Evolutionary conservation across 139 green algal species (phyloP).

Genomic region (Gonium pectorale): DNA sequence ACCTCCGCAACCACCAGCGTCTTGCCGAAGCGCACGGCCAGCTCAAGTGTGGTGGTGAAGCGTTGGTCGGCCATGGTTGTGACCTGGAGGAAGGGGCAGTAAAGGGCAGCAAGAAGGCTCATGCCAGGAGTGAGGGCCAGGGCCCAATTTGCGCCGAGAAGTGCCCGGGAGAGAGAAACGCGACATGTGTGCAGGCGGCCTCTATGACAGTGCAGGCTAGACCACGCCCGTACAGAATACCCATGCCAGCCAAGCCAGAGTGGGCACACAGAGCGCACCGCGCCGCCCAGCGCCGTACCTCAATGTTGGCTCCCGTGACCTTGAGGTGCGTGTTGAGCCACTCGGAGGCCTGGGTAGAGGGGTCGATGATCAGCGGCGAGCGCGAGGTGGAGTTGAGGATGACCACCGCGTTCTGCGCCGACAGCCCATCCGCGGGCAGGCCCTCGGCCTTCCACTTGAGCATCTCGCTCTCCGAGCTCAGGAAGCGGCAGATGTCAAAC

Average conservation of each 20-base stretch:
- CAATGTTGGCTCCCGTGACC: conserved; percentile 27
- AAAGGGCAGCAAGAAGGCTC: background rate
- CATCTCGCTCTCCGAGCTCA: conserved; percentile 80
- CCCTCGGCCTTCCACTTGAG: conserved; percentile 84
- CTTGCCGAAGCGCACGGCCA: conserved; percentile 90
- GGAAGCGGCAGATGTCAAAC: conserved; percentile 75
- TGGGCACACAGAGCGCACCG: too few species aligned
- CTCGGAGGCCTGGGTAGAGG: conserved; percentile 69
- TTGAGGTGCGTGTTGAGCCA: conserved; percentile 78
- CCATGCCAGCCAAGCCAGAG: too few species aligned
- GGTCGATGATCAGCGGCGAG: conserved; percentile 84
- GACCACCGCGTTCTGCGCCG: conserved; percentile 79
- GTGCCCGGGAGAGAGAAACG: too few species aligned
- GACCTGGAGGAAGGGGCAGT: conserved; percentile 47
- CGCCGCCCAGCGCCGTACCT: conserved; percentile 10
- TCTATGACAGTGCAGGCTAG: too few species aligned
- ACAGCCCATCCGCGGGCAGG: conserved; percentile 76
- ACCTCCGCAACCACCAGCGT: conserved; percentile 79
- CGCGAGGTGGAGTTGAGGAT: conserved; percentile 63
- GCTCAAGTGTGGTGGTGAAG: conserved; percentile 83
- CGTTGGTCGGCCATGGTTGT: conserved; percentile 74
- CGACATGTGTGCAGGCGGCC: too few species aligned
- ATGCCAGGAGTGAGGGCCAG: too few species aligned
- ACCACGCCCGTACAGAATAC: too few species aligned
- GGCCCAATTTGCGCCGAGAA: too few species aligned